These are phyloP conservation scores for Ilex aquifolium DNA, from an alignment of 257 asterid species.

Conservation along the genomic window DNA sequence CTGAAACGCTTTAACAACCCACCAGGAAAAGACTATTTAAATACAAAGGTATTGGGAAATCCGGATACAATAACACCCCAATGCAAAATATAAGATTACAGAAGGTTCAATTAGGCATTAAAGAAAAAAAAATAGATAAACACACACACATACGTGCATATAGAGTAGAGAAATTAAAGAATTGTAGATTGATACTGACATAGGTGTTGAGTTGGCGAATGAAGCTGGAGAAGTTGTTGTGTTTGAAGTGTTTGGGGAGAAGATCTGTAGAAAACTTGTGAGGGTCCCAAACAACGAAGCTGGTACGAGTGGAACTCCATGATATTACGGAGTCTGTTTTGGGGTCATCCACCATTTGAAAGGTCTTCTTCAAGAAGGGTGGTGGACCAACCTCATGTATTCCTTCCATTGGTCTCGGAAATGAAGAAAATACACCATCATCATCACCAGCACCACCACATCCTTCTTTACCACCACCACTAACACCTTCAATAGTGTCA, in stretches of 20 bases:
- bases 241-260: conserved; percentile 86
- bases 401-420: conserved; percentile 49
- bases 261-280: conserved; percentile 61
- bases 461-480: conserved; percentile 9
- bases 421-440: background rate
- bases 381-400: conserved; percentile 63
- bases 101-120: background rate
- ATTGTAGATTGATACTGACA: conserved; percentile 33
- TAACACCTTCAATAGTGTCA: background rate
- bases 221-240: conserved; percentile 89
- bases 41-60: background rate
- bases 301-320: conserved; percentile 41
- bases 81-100: background rate
- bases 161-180: background rate
- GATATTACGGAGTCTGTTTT: conserved; percentile 63
- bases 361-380: conserved; percentile 84
- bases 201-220: conserved; percentile 92
- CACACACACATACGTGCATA: background rate
- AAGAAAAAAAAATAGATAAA: background rate
- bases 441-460: background rate
- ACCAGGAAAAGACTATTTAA: conserved; percentile 2
- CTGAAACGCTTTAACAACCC: conserved; percentile 56
- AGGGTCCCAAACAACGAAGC: conserved; percentile 88
- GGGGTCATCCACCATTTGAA: conserved; percentile 88
- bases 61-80: background rate